Conservation (phyloP, 1,139 yeast species). For the Blastobotrys proliferans region DNA sequence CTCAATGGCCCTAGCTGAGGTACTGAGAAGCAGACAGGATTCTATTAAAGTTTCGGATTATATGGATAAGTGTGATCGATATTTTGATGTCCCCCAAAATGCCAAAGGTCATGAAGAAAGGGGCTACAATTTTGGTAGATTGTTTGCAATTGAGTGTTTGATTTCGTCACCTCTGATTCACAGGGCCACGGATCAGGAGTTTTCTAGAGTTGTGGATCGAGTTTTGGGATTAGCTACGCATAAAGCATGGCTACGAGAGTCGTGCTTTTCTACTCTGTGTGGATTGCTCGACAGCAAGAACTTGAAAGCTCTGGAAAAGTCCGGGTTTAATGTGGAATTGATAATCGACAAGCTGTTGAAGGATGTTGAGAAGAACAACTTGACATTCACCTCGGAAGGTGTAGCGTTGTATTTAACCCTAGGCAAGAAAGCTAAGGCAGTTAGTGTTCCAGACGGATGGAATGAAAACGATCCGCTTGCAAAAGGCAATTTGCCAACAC, state of each 20-base stretch:
- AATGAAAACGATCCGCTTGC: constrained; percentile 67
- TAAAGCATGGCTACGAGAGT: constrained; percentile 86
- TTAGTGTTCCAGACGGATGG: constrained; percentile 47
- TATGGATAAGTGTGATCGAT: constrained; percentile 43
- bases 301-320: constrained; percentile 17
- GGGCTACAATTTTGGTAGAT: constrained; percentile 71
- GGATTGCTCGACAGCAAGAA: constrained; percentile 41
- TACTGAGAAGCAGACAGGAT: constrained; percentile 45
- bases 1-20: constrained; percentile 81
- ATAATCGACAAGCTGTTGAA: constrained; percentile 39
- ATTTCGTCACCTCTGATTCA: constrained; percentile 52
- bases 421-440: constrained; percentile 30
- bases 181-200: constrained; percentile 33
- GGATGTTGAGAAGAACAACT: constrained; percentile 48
- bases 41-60: constrained; percentile 40
- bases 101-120: constrained; percentile 80
- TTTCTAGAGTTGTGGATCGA: constrained; percentile 40
- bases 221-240: constrained; percentile 56
- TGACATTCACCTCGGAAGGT: constrained; percentile 74
- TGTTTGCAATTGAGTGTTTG: constrained; percentile 79
- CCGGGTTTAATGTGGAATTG: constrained; percentile 24
- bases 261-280: constrained; percentile 67
- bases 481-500: constrained; percentile 55
- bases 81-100: constrained; percentile 43
- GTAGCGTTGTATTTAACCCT: constrained; percentile 62